Evolutionary conservation across 2,329 filamentous ascomycete genomes (phyloP), one percentile per base, ranked within the genome.

Genomic region (Dactylella cylindrospora): DNA sequence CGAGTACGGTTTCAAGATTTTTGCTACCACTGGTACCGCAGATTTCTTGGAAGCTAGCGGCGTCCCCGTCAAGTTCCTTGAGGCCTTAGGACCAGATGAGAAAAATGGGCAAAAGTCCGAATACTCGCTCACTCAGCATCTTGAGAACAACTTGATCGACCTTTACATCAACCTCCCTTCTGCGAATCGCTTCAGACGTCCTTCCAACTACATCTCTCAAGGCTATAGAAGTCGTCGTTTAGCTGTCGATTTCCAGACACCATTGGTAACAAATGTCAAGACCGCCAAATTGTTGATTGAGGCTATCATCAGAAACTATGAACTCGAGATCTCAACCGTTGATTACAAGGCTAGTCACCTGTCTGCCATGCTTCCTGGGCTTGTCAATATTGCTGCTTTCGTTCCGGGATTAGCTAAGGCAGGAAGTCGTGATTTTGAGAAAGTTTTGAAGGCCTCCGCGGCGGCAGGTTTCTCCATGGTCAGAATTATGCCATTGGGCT

Each of bases 141-240:
- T 98, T 75, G 87, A 91, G 57, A 97, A 95, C 77, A 97, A 97
- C 76, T 84, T 93, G 74, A 98, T 98, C 70, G 91, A 97, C 73
- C 77, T 98, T 62, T 98, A 98, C 78, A 96, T 98, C 83, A 98
- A 98, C 75, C 75, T 98, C 74, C 93, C 93, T n/a, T 97, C 93
- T 9, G 95, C 83, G 81, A 98, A 98, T 78, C 88, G 90, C 74
- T 98, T 94, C 80, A 84, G 93, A 69, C 84, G 93, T 67, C 93
- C 93, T 25, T 93, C 93, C 70, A 98, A 90, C 78, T 98, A 97
- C 76, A 94, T 98, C 85, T 94, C 88, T 75, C 93, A 93, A 77
- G 93, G 93, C 62, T 98, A 98, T 76, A 86, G 88, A 71, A 97
- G 93, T 52, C 84, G 93, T 73, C 85, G 93, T 74, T 96, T 98